A percentile compares a stretch with the other conserved stretches of the same genome.
These are phyloP conservation scores for Emmonsia crescens DNA, from an alignment of 2,329 filamentous ascomycete genomes.

Conservation along the genomic window DNA sequence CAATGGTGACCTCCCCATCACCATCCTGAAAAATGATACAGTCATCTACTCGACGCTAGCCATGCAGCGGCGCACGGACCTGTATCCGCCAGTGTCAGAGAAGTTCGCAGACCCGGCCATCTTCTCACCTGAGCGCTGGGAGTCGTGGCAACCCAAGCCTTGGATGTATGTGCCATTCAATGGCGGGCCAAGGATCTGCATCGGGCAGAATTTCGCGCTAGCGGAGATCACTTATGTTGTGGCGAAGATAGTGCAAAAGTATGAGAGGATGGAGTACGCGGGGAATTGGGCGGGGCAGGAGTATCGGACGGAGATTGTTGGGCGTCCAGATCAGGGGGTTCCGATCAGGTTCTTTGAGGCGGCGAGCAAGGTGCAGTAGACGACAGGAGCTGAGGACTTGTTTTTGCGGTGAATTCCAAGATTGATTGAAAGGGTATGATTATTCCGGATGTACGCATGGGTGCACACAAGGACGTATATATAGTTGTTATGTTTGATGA, in stretches of 20 bases:
- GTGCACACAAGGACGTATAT: background rate
- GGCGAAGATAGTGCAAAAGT: slow-evolving; percentile 61
- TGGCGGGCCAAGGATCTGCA: slow-evolving; percentile 60
- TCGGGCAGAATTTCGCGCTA: slow-evolving; percentile 71
- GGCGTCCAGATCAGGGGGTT: slow-evolving; percentile 4
- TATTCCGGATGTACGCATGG: background rate
- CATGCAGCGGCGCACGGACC: slow-evolving; percentile 58
- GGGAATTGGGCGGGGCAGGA: slow-evolving; percentile 5
- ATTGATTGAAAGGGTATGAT: background rate
- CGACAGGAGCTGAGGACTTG: background rate
- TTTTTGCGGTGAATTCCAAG: background rate
- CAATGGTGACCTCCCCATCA: slow-evolving; percentile 49
- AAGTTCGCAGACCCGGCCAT: slow-evolving; percentile 37
- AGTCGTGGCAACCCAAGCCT: slow-evolving; percentile 48
- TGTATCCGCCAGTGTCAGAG: slow-evolving; percentile 45
- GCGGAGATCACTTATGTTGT: slow-evolving; percentile 60
- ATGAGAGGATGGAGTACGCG: slow-evolving; percentile 46
- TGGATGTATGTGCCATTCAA: slow-evolving; percentile 69
- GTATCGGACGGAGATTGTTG: slow-evolving; percentile 7
- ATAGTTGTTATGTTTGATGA: background rate
- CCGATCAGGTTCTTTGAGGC: slow-evolving; percentile 1
- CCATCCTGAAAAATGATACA: slow-evolving; percentile 54
- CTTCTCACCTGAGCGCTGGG: slow-evolving; percentile 60
- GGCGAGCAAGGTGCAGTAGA: background rate
- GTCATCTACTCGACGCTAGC: slow-evolving; percentile 57